Conservation (phyloP, 2,329 filamentous ascomycete species). For the Fusarium sp. region DNA sequence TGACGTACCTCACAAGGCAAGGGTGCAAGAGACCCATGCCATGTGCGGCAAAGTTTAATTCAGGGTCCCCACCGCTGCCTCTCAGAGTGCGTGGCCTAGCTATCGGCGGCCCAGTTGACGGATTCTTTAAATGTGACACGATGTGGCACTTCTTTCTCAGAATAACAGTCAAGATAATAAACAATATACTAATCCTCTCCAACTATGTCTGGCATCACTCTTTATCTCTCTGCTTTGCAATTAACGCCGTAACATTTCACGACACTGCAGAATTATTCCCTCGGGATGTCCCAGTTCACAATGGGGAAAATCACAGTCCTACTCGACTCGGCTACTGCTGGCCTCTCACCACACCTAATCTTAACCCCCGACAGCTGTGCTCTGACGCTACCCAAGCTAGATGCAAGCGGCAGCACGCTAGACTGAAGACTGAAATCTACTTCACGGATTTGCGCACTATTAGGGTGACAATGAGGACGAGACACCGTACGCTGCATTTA, state of each 20-base stretch:
- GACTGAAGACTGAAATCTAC: background rate
- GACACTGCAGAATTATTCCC: background rate
- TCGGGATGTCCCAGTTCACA: background rate
- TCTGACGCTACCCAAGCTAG: background rate
- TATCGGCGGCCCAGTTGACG: background rate
- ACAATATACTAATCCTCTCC: background rate
- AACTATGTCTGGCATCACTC: background rate
- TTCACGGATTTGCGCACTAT: background rate
- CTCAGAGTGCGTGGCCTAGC: background rate
- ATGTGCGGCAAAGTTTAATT: background rate
- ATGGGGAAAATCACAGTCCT: background rate
- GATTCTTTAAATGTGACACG: background rate
- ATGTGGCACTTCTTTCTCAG: background rate
- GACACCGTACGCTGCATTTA: background rate
- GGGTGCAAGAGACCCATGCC: background rate
- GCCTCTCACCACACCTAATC: background rate
- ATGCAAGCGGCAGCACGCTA: background rate
- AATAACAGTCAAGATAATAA: background rate
- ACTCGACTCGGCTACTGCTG: background rate
- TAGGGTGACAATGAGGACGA: background rate
- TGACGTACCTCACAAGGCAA: background rate
- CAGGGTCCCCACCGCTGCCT: background rate
- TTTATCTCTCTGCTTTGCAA: background rate
- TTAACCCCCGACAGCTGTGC: background rate
- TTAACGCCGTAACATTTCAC: background rate